phyloP scores from a whole-genome alignment of 2,329 filamentous ascomycete species.

The Hawksworthiomyces lignivorus region DNA sequence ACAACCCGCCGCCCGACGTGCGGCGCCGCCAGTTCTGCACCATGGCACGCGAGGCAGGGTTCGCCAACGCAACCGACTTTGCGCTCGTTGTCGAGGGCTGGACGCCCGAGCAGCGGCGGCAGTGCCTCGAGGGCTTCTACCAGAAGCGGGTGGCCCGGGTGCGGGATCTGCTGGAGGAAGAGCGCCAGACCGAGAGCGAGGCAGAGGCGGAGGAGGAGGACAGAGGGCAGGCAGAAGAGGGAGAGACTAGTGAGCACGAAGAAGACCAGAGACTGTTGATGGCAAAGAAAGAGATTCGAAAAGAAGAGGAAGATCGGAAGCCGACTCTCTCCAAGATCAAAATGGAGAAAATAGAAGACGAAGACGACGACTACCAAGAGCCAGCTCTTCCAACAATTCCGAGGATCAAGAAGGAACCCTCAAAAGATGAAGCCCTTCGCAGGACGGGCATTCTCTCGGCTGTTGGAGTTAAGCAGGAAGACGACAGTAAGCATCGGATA shows the following conservation, averaged over 20 bases:
- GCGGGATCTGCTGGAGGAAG: constrained; percentile 10
- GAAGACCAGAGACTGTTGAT: neutral
- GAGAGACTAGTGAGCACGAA: neutral
- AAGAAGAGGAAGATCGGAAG: neutral
- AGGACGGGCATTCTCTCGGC: too few relatives aligned
- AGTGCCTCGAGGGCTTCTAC: constrained; percentile 78
- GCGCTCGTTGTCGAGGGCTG: constrained; percentile 83
- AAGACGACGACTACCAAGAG: too few relatives aligned
- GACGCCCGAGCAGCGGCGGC: constrained; percentile 74
- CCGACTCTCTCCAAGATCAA: neutral
- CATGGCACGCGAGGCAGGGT: constrained; percentile 77
- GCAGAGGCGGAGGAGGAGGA: neutral
- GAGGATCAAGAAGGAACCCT: neutral
- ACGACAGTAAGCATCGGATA: too few relatives aligned
- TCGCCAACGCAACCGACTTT: constrained; percentile 70
- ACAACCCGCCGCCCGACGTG: constrained; percentile 68
- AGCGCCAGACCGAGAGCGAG: constrained; percentile 10
- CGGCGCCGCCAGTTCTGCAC: constrained; percentile 78
- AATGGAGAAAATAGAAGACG: neutral
- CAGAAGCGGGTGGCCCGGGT: constrained; percentile 50
- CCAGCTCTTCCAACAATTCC: neutral
- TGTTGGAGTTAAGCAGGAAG: too few relatives aligned
- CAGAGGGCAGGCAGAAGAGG: neutral
- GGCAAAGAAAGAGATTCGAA: neutral
- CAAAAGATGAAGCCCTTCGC: too few relatives aligned